Conservation (phyloP, 2,329 filamentous ascomycete genomes). For the Hirsutella rhossiliensis region DNA sequence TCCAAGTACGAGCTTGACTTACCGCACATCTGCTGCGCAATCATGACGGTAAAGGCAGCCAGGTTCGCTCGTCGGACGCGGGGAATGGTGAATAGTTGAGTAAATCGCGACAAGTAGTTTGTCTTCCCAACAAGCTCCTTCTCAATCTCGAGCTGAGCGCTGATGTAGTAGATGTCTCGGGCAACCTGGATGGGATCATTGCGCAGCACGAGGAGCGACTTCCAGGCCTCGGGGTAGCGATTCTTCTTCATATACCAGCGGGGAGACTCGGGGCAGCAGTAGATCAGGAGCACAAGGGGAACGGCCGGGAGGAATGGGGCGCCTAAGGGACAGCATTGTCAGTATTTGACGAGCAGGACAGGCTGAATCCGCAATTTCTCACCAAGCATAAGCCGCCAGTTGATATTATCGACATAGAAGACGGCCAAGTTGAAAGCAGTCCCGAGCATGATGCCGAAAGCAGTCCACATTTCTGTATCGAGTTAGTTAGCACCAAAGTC, state of each 20-base stretch:
- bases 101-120: conserved; percentile 34
- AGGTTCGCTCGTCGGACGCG: conserved; percentile 59
- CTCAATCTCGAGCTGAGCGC: conserved; percentile 30
- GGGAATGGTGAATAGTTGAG: conserved; percentile 55
- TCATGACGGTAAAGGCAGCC: conserved; percentile 72
- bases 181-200: conserved; percentile 43
- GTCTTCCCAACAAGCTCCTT: conserved; percentile 23
- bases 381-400: conserved; percentile 36
- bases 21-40: conserved; percentile 57
- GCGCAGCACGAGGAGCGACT: conserved; percentile 37
- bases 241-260: conserved; percentile 56
- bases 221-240: conserved; percentile 46
- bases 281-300: conserved; percentile 40
- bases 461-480: conserved; percentile 47
- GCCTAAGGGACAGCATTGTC: conserved; percentile 1
- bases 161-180: conserved; percentile 46
- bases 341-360: background rate
- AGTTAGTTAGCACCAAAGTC: background rate
- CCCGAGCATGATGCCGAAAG: conserved; percentile 38
- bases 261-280: conserved; percentile 51
- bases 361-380: background rate
- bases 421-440: conserved; percentile 22
- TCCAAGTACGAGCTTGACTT: background rate
- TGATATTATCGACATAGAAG: conserved; percentile 12
- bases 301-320: conserved; percentile 50